A percentile compares a stretch with the other conserved stretches of the same genome.
Conservation (phyloP, 2,329 filamentous ascomycete genomes). For the Pseudopyrenochaeta lycopersici region DNA sequence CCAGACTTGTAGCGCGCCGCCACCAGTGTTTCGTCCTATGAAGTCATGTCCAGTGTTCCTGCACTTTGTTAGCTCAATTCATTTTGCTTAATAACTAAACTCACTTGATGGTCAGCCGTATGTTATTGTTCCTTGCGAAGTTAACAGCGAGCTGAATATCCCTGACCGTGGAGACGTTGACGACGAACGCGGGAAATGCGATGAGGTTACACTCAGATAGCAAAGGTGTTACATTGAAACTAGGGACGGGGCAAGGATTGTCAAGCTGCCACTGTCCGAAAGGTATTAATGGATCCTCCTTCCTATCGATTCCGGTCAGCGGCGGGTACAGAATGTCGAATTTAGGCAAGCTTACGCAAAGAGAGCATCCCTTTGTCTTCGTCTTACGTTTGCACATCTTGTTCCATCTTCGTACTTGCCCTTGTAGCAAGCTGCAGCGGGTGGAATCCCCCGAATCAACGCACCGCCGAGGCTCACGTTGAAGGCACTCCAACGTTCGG, state of each 20-base stretch:
- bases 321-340: not conserved
- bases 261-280: constrained; percentile 30
- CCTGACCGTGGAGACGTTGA: constrained; percentile 33
- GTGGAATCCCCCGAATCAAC: constrained; percentile 33
- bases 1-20: constrained; percentile 39
- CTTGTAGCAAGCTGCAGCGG: constrained; percentile 37
- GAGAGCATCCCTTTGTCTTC: constrained; percentile 17
- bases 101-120: constrained; percentile 42
- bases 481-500: constrained; percentile 28
- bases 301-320: constrained; percentile 13
- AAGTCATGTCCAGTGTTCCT: constrained; percentile 45
- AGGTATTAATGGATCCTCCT: constrained; percentile 35
- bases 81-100: not conserved
- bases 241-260: constrained; percentile 25
- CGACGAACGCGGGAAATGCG: constrained; percentile 33
- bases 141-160: constrained; percentile 40
- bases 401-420: constrained; percentile 26
- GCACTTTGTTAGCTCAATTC: constrained; percentile 4
- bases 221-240: constrained; percentile 6
- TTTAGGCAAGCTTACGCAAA: constrained; percentile 25
- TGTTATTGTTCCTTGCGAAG: constrained; percentile 41
- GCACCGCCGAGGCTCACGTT: constrained; percentile 31
- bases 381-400: constrained; percentile 22
- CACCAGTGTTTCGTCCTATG: constrained; percentile 35
- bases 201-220: constrained; percentile 27